A percentile compares a stretch with the other conserved stretches of the same genome.
phyloP scores from a whole-genome alignment of 352 stramenopile species.

The Pythium rhizo-oryzae region DNA sequence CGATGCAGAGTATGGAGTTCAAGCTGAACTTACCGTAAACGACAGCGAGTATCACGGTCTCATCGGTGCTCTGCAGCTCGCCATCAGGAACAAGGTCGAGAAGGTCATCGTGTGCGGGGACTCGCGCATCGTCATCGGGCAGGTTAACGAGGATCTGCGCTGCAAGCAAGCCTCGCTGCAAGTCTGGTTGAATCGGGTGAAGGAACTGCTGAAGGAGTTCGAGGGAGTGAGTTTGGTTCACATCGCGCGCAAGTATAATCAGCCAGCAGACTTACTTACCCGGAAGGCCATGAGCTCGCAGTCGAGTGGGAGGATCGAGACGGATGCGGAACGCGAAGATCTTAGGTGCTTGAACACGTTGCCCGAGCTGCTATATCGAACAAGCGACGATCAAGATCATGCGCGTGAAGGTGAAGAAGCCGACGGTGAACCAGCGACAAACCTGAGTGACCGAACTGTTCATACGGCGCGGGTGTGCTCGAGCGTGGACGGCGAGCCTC shows the following conservation, averaged over 20 bases:
- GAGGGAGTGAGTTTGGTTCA: conserved; percentile 9
- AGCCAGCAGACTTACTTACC: neutral
- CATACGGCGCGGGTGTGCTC: too few species aligned
- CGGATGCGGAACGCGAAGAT: neutral
- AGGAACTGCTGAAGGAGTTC: neutral
- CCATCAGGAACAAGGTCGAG: neutral
- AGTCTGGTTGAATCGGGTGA: conserved; percentile 4
- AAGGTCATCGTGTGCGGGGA: too few species aligned
- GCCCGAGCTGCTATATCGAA: neutral
- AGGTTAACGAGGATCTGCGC: conserved; percentile 5
- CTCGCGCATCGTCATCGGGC: conserved; percentile 5
- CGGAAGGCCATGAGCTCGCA: neutral
- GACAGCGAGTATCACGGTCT: conserved; percentile 15
- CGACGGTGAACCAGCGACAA: too few species aligned
- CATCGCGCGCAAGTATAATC: too few species aligned
- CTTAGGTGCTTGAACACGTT: conserved; percentile 10
- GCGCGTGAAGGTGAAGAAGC: too few species aligned
- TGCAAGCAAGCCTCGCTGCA: conserved; percentile 9
- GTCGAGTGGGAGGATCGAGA: neutral
- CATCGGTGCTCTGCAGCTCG: neutral
- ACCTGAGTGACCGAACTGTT: too few species aligned
- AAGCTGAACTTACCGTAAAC: conserved; percentile 2
- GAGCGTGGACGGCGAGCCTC: too few species aligned
- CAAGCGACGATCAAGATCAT: too few species aligned
- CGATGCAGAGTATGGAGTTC: neutral